These are phyloP conservation scores for Trichoderma lentiforme DNA, from an alignment of 2,329 filamentous ascomycete species.

Conservation along the genomic window DNA sequence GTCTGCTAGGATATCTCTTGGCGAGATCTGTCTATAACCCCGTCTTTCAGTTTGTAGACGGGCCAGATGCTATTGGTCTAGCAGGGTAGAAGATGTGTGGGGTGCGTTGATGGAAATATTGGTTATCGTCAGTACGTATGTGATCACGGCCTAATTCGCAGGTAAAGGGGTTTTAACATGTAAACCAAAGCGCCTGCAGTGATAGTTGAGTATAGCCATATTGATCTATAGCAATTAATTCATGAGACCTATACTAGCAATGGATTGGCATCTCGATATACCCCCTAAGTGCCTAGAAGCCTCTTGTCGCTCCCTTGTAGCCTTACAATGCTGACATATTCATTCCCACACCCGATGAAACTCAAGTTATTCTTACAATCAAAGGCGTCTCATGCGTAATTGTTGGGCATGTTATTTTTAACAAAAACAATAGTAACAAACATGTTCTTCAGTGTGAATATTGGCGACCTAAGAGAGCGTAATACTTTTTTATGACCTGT, in stretches of 20 bases:
- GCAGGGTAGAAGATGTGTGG: background rate
- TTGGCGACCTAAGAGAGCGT: background rate
- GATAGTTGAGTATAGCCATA: background rate
- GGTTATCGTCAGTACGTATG: background rate
- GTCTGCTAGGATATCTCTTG: background rate
- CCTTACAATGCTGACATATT: background rate
- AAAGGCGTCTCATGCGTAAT: background rate
- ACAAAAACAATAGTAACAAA: background rate
- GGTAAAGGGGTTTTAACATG: background rate
- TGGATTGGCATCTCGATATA: background rate
- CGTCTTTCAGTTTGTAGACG: background rate
- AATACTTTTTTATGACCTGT: background rate
- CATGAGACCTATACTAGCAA: background rate
- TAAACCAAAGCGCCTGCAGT: background rate
- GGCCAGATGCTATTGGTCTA: background rate
- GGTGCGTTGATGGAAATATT: background rate
- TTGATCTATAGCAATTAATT: background rate
- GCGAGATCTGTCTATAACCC: conserved; percentile 12
- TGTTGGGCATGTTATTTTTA: background rate
- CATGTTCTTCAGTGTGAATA: background rate
- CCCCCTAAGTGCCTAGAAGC: background rate
- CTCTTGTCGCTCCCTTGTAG: background rate
- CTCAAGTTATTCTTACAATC: background rate
- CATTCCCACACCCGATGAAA: background rate
- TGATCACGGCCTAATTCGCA: background rate